Percentiles rank a stretch among this genome's conserved stretches.
phyloP scores from a whole-genome alignment of 1,284 basidiomycete genomes.

The Leccinum angustisporum region DNA sequence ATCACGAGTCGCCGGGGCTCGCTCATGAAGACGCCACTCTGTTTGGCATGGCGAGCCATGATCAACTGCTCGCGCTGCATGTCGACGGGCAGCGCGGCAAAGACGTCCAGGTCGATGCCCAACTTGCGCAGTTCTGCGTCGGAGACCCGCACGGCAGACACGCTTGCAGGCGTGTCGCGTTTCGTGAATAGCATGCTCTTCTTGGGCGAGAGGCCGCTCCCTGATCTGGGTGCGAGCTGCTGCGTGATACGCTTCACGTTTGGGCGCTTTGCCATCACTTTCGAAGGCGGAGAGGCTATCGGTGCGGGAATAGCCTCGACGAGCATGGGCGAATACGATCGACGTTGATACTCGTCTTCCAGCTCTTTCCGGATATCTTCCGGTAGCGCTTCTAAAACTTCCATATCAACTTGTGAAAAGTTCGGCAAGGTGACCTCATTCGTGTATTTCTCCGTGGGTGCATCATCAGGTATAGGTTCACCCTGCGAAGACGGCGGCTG shows the following conservation, averaged over 20 bases:
- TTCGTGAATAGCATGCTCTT: conserved; percentile 44
- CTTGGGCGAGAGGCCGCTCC: conserved; percentile 43
- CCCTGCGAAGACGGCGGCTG: conserved; percentile 39
- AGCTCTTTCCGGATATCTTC: conserved; percentile 69
- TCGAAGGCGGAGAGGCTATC: conserved; percentile 15
- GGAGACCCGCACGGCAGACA: conserved; percentile 30
- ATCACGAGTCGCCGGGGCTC: conserved; percentile 43
- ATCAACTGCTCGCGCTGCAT: conserved; percentile 75
- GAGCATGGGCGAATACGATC: conserved; percentile 44
- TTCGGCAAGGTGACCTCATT: conserved; percentile 52
- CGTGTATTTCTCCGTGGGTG: conserved; percentile 8
- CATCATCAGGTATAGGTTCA: conserved; percentile 5
- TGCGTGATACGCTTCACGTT: conserved; percentile 59
- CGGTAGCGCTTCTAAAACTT: conserved; percentile 72
- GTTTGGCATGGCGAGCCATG: conserved; percentile 49
- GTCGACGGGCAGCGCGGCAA: conserved; percentile 58
- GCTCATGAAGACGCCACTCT: conserved; percentile 40
- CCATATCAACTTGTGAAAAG: conserved; percentile 73
- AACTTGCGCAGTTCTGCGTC: conserved; percentile 59
- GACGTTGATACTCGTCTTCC: conserved; percentile 62
- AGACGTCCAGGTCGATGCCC: conserved; percentile 72
- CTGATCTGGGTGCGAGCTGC: conserved; percentile 57
- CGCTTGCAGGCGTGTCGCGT: conserved; percentile 25
- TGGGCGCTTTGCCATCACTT: conserved; percentile 34
- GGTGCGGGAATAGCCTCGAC: conserved; percentile 7